Percentiles rank a stretch among this genome's conserved stretches.
phyloP scores from a whole-genome alignment of 2,329 filamentous ascomycete species.

The Calonectria hawksworthii region DNA sequence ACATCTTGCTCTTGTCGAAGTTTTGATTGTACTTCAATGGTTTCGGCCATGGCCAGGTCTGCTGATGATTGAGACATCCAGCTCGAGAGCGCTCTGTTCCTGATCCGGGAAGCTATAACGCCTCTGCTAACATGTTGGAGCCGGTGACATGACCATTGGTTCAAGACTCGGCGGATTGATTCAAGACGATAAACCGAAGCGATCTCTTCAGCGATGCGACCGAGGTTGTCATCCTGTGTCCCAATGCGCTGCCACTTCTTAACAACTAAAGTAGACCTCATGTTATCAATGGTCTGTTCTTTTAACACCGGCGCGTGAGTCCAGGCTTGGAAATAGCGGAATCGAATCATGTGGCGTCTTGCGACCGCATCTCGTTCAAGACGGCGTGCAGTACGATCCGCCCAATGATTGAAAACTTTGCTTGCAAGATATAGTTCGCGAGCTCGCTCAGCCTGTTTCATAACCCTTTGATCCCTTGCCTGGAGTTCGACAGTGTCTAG shows the following conservation, averaged over 20 bases:
- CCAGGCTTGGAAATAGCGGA: slow-evolving; percentile 57
- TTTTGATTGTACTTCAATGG: slow-evolving; percentile 34
- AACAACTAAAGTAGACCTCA: slow-evolving; percentile 47
- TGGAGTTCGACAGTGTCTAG: slow-evolving; percentile 24
- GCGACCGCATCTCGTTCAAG: slow-evolving; percentile 76
- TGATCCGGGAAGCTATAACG: slow-evolving; percentile 34
- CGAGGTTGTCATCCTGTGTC: slow-evolving; percentile 46
- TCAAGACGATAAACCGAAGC: slow-evolving; percentile 38
- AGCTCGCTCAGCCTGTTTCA: slow-evolving; percentile 71
- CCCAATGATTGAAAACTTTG: slow-evolving; percentile 68
- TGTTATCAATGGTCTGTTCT: slow-evolving; percentile 46
- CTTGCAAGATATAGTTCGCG: slow-evolving; percentile 73
- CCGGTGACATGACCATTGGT: slow-evolving; percentile 47
- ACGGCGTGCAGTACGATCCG: slow-evolving; percentile 73
- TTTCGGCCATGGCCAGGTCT: slow-evolving; percentile 29
- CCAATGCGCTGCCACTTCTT: slow-evolving; percentile 52
- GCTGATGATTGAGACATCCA: slow-evolving; percentile 41
- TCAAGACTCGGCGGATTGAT: slow-evolving; percentile 38
- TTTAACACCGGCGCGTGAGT: slow-evolving; percentile 49
- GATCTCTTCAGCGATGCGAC: slow-evolving; percentile 41
- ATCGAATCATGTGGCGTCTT: slow-evolving; percentile 77
- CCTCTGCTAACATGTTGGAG: slow-evolving; percentile 38
- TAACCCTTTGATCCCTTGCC: slow-evolving; percentile 38
- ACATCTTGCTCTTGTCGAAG: slow-evolving; percentile 29
- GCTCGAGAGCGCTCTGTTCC: slow-evolving; percentile 33